A percentile compares a stretch with the other conserved stretches of the same genome.
Conservation (phyloP, 192 early-diverging fungal species). For the Backusella tarrabulga region DNA sequence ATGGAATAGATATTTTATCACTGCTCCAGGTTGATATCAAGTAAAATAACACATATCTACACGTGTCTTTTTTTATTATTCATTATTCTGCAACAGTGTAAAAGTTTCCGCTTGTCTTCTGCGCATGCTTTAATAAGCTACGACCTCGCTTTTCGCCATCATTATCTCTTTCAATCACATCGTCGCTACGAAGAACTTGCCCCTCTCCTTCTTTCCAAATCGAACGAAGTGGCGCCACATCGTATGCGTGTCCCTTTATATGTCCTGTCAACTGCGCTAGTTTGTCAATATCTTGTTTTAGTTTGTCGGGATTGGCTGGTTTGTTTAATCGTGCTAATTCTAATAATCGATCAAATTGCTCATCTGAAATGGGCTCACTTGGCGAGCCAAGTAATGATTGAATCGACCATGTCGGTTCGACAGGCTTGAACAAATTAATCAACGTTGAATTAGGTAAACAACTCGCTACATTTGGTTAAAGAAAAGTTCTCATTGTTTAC, state of each 20-base stretch:
- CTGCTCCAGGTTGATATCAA: no score
- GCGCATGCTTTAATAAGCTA: slow-evolving; percentile 14
- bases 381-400: slow-evolving; percentile 13
- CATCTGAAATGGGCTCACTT: slow-evolving; percentile 14
- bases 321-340: slow-evolving; percentile 11
- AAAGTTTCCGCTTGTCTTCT: slow-evolving; percentile 28
- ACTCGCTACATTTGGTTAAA: background rate
- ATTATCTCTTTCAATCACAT: background rate
- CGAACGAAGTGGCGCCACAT: slow-evolving; percentile 24
- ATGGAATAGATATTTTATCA: no score
- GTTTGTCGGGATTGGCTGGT: background rate
- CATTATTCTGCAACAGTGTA: slow-evolving; percentile 14
- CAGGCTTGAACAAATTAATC: slow-evolving; percentile 2
- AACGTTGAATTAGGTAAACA: background rate
- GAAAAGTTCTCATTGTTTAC: background rate
- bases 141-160: slow-evolving; percentile 4
- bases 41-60: no score
- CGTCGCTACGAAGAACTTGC: slow-evolving; percentile 9
- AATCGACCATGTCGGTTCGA: slow-evolving; percentile 36
- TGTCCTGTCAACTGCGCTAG: slow-evolving; percentile 30
- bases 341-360: slow-evolving; percentile 23
- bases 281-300: slow-evolving; percentile 34
- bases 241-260: slow-evolving; percentile 20
- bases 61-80: background rate
- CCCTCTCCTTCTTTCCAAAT: slow-evolving; percentile 24